Percentiles rank a stretch among this genome's conserved stretches.
phyloP scores from a whole-genome alignment of 2,329 filamentous ascomycete genomes.

The Ophiostoma ulmi region DNA sequence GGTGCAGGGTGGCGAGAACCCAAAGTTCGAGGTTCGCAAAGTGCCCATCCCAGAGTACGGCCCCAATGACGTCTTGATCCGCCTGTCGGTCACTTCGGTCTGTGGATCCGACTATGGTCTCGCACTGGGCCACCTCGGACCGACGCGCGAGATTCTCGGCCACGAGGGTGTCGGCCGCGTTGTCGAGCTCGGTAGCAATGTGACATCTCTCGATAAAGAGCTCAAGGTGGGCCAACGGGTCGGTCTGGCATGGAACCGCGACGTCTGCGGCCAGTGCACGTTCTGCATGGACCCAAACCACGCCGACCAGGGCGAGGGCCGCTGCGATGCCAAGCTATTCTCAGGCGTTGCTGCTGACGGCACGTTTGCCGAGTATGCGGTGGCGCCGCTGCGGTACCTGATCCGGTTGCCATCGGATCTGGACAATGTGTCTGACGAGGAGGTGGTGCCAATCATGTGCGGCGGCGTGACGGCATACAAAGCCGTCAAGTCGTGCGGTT shows the following conservation, averaged over 20 bases:
- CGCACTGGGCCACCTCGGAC: conserved; percentile 37
- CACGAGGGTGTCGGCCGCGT: conserved; percentile 44
- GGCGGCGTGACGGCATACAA: conserved; percentile 43
- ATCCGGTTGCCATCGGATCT: conserved; percentile 32
- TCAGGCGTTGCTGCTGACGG: conserved; percentile 36
- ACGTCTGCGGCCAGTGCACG: conserved; percentile 36
- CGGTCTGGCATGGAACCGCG: conserved; percentile 39
- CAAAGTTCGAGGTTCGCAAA: conserved; percentile 29
- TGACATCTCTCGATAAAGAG: conserved; percentile 29
- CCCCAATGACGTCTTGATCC: conserved; percentile 36
- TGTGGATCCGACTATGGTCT: conserved; percentile 40
- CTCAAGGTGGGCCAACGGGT: conserved; percentile 36
- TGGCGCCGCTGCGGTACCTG: conserved; percentile 36
- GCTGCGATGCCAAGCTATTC: conserved; percentile 35
- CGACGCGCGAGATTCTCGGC: conserved; percentile 36
- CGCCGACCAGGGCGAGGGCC: conserved; percentile 34
- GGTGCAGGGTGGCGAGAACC: conserved; percentile 19
- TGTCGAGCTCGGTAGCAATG: conserved; percentile 36
- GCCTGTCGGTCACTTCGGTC: conserved; percentile 36
- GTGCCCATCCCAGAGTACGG: conserved; percentile 31
- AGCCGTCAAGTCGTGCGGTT: conserved; percentile 35
- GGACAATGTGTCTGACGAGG: conserved; percentile 34
- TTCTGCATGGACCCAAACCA: conserved; percentile 30
- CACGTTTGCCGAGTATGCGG: conserved; percentile 39
- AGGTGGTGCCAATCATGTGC: conserved; percentile 40